Conservation (phyloP, 345 rosid species). For the Hibiscus syriacus region DNA sequence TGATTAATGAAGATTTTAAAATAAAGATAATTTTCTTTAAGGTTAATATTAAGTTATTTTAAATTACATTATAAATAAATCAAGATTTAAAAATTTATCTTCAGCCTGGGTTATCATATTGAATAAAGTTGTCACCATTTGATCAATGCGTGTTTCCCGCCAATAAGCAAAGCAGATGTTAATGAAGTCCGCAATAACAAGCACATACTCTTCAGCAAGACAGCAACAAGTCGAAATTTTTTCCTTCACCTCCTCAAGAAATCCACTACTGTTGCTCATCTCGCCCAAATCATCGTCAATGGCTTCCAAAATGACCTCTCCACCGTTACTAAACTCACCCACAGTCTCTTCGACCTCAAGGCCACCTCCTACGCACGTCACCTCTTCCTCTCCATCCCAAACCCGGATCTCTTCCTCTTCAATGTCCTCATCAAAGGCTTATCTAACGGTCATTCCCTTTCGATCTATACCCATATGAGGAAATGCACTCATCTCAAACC, state of each 20-base stretch:
- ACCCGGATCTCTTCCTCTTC: constrained; percentile 65
- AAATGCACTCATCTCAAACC: constrained; percentile 28
- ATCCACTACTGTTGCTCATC: constrained; percentile 36
- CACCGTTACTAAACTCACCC: constrained; percentile 47
- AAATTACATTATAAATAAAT: too few species aligned
- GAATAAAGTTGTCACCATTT: too few species aligned
- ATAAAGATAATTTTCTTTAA: too few species aligned
- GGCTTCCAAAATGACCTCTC: constrained; percentile 36
- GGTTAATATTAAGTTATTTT: too few species aligned
- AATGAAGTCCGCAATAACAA: constrained; percentile 1
- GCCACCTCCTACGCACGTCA: constrained; percentile 33
- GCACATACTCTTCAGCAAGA: not conserved
- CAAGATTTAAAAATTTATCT: too few species aligned
- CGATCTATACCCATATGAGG: constrained; percentile 38
- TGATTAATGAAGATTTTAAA: too few species aligned
- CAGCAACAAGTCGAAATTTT: constrained; percentile 19
- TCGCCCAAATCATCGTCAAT: constrained; percentile 43
- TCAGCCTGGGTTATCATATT: too few species aligned
- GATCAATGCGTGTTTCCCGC: too few species aligned
- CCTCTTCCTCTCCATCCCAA: constrained; percentile 42
- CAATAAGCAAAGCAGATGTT: constrained; percentile 1
- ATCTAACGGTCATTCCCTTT: constrained; percentile 31
- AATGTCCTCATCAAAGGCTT: constrained; percentile 57
- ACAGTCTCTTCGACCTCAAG: constrained; percentile 42
- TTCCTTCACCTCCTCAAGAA: constrained; percentile 34